phyloP scores from a whole-genome alignment of 176 grass and related monocot species.

The Carex kokanica region DNA sequence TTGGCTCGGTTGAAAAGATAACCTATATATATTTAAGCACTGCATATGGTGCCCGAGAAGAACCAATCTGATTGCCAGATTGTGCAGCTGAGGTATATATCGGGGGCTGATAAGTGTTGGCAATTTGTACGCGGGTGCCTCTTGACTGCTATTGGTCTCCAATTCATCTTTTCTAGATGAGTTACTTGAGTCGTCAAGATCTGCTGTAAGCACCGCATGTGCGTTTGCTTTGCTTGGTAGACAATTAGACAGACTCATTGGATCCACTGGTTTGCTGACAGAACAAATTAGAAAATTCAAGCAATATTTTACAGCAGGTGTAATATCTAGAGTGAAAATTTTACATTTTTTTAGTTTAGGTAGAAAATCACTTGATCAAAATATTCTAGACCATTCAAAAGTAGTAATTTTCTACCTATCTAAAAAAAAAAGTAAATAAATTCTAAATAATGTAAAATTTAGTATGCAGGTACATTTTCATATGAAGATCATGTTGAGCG shows the following conservation, averaged over 20 bases:
- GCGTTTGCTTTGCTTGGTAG: constrained; percentile 26
- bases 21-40: constrained; percentile 62
- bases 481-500: too few relatives aligned
- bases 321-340: too few relatives aligned
- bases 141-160: background rate
- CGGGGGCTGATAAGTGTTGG: constrained; percentile 49
- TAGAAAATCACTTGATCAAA: too few relatives aligned
- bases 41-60: constrained; percentile 42
- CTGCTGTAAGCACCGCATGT: background rate
- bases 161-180: constrained; percentile 22
- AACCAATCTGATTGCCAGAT: constrained; percentile 45
- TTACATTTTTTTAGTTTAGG: too few relatives aligned
- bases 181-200: background rate
- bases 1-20: background rate
- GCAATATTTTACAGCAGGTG: background rate
- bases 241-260: constrained; percentile 36
- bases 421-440: too few relatives aligned
- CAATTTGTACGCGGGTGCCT: constrained; percentile 19
- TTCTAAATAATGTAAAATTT: too few relatives aligned
- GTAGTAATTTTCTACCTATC: too few relatives aligned
- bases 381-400: too few relatives aligned
- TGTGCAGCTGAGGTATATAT: constrained; percentile 40
- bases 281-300: constrained; percentile 1
- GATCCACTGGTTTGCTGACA: constrained; percentile 57
- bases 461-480: too few relatives aligned